Conservation (phyloP, 306 rosid genomes). For the Prunus fruticosa region DNA sequence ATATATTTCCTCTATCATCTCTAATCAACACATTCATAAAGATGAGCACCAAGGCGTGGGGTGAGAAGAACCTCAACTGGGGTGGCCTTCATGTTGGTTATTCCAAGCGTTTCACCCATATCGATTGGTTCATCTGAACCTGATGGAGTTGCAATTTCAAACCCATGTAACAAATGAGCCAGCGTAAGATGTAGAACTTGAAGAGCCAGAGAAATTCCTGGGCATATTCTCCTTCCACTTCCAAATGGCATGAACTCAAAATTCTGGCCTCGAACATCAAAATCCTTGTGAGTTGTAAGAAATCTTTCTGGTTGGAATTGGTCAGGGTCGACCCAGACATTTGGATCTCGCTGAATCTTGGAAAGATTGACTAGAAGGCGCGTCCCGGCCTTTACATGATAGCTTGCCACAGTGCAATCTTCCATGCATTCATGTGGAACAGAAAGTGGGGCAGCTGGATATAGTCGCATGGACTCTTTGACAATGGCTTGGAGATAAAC, state of each 20-base stretch:
- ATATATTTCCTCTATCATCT: too few species aligned
- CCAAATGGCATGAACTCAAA: not conserved
- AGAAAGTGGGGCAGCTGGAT: not conserved
- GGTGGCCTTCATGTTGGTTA: not conserved
- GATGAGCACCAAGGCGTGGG: not conserved
- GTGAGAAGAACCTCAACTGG: not conserved
- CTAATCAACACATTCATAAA: not conserved
- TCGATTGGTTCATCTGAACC: not conserved
- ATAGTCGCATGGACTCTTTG: not conserved
- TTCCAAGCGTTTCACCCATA: not conserved
- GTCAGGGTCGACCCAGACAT: not conserved
- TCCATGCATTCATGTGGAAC: not conserved
- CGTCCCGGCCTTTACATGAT: not conserved
- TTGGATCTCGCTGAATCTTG: not conserved
- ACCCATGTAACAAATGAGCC: not conserved
- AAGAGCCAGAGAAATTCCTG: not conserved
- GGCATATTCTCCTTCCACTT: not conserved
- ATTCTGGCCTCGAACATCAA: not conserved
- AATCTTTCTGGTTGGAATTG: not conserved
- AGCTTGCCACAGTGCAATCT: not conserved
- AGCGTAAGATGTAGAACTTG: not conserved
- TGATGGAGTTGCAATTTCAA: not conserved
- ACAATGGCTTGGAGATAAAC: not conserved
- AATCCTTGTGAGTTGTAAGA: not conserved
- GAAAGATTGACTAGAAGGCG: not conserved